phyloP scores from a whole-genome alignment of 371 early-diverging fungal genomes.

The Apophysomyces elegans region DNA sequence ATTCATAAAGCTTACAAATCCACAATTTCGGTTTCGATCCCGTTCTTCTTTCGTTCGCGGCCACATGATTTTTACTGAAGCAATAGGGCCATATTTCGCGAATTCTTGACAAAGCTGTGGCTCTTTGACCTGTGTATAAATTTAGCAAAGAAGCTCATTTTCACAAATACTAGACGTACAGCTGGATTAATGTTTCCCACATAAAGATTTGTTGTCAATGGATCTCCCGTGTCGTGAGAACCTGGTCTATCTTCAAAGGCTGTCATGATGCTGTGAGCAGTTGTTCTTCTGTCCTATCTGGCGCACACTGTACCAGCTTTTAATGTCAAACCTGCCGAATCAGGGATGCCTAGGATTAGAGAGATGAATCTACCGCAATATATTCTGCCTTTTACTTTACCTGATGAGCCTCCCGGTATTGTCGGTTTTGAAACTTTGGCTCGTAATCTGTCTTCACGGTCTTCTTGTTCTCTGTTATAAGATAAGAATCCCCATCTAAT shows the following conservation, averaged over 20 bases:
- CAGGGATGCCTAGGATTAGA: neutral
- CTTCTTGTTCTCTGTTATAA: constrained; percentile 46
- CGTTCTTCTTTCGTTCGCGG: constrained; percentile 87
- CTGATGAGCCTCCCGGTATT: constrained; percentile 11
- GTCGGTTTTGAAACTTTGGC: constrained; percentile 28
- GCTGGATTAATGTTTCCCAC: constrained; percentile 81
- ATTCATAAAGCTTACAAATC: constrained; percentile 93
- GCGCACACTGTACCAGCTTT: constrained; percentile 35
- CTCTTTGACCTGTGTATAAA: constrained; percentile 60
- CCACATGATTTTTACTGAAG: constrained; percentile 96
- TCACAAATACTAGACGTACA: constrained; percentile 11
- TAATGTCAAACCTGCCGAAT: constrained; percentile 24
- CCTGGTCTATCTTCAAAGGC: constrained; percentile 55
- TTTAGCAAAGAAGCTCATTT: neutral
- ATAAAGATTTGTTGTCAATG: constrained; percentile 87
- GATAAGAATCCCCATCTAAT: neutral
- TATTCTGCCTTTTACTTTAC: constrained; percentile 12
- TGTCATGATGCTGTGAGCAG: constrained; percentile 12
- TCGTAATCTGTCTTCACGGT: constrained; percentile 35
- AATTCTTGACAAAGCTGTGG: constrained; percentile 75
- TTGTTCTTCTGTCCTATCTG: neutral
- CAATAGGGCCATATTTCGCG: constrained; percentile 86
- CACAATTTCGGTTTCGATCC: constrained; percentile 79
- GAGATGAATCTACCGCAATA: neutral
- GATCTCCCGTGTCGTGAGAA: constrained; percentile 78